Percentiles rank a stretch among this genome's conserved stretches.
phyloP scores from a whole-genome alignment of 768 basidiomycete species.

The Amyloporia xantha region DNA sequence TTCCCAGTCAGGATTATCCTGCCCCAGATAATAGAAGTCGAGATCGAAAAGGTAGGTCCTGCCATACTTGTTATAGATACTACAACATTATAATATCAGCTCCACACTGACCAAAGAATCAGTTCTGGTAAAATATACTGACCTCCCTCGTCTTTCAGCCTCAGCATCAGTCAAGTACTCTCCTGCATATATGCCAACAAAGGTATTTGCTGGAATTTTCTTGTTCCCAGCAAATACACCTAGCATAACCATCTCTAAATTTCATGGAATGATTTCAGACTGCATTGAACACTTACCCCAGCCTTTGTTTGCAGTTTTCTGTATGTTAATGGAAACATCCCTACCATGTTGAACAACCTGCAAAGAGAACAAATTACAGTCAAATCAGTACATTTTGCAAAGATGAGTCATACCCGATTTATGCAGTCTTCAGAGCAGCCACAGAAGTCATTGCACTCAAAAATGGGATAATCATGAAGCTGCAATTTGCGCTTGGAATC shows the following conservation, averaged over 20 bases:
- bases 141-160: conserved; percentile 63
- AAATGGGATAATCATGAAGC: conserved; percentile 51
- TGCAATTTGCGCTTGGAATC: conserved; percentile 49
- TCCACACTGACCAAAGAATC: too few species aligned
- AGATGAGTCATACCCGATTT: conserved; percentile 69
- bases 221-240: conserved; percentile 65
- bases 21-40: conserved; percentile 65
- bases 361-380: not conserved
- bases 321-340: conserved; percentile 52
- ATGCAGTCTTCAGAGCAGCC: conserved; percentile 74
- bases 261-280: not conserved
- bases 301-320: conserved; percentile 70
- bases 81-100: conserved; percentile 29
- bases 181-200: conserved; percentile 80
- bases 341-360: conserved; percentile 85
- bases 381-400: too few species aligned
- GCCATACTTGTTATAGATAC: conserved; percentile 68
- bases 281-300: conserved; percentile 55
- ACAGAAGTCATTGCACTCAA: conserved; percentile 83
- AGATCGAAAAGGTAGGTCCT: conserved; percentile 79
- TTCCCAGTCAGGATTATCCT: conserved; percentile 26
- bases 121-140: not conserved
- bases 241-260: conserved; percentile 21
- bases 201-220: conserved; percentile 62
- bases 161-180: conserved; percentile 70